Conservation (phyloP, 495 filamentous ascomycete species). For the Podospora sp. region DNA sequence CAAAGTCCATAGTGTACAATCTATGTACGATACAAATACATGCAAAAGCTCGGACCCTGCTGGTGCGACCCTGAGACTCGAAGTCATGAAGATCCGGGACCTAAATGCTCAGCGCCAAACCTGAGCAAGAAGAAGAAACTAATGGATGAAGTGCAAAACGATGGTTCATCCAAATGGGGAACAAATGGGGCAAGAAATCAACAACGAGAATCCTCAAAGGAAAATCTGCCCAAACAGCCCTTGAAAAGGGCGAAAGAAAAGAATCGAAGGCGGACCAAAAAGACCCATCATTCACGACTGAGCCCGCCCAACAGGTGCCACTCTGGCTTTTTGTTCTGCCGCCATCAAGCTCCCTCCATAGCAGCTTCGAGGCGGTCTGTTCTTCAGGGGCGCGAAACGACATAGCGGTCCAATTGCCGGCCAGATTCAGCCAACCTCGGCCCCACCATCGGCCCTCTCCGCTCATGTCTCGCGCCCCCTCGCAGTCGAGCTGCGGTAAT, state of each 20-base stretch:
- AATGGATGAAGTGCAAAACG: background rate
- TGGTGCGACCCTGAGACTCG: background rate
- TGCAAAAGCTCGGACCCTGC: background rate
- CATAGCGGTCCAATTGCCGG: no score
- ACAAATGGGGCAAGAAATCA: background rate
- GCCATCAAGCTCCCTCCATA: background rate
- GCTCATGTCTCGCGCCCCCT: background rate
- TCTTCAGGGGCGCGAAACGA: no score
- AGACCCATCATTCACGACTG: background rate
- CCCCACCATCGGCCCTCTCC: background rate
- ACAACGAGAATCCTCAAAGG: background rate
- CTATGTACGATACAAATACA: background rate
- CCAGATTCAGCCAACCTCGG: no score
- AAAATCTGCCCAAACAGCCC: background rate
- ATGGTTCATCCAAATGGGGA: background rate
- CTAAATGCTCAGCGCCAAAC: background rate
- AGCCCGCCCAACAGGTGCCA: background rate
- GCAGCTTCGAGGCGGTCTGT: no score
- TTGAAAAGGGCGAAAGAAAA: background rate
- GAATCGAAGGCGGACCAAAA: conserved; percentile 1
- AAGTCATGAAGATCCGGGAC: background rate
- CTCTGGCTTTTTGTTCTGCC: background rate
- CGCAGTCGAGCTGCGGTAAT: background rate
- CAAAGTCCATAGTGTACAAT: background rate
- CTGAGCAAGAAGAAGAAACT: background rate